Conservation (phyloP, 192 early-diverging fungal genomes). For the Backusella luteola region DNA sequence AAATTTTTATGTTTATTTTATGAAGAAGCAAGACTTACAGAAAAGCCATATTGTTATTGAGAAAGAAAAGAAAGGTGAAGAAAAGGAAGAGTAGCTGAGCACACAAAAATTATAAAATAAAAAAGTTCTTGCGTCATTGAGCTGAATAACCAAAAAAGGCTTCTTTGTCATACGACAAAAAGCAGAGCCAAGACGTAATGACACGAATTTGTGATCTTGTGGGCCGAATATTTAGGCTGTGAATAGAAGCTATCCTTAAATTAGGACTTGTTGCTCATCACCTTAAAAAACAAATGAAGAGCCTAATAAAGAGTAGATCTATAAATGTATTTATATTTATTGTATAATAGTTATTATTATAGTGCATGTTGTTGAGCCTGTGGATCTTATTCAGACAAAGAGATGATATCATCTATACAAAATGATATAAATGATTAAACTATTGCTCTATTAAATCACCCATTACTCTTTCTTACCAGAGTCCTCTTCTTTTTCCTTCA, state of each 20-base stretch:
- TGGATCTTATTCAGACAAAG: not conserved
- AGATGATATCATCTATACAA: not conserved
- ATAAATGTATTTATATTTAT: not conserved
- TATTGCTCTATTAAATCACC: not conserved
- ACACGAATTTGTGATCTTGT: not conserved
- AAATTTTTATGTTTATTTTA: no score
- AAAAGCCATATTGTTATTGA: constrained; percentile 27
- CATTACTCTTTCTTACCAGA: not conserved
- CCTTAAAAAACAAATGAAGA: not conserved
- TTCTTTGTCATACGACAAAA: not conserved
- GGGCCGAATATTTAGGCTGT: not conserved
- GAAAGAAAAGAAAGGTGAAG: not conserved
- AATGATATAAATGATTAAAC: not conserved
- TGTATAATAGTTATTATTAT: not conserved
- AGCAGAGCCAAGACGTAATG: not conserved
- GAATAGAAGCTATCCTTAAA: not conserved
- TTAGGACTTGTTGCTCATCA: not conserved
- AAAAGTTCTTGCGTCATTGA: not conserved
- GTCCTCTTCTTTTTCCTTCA: not conserved
- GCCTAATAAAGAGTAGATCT: not conserved
- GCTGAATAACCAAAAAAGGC: not conserved
- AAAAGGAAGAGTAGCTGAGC: constrained; percentile 2
- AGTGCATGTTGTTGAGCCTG: not conserved
- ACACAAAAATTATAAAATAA: not conserved
- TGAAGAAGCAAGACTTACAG: constrained; percentile 18